Base-by-base conservation (phyloP, 192 early-diverging fungal species). In the Gryganskiella cystojenkinii region DNA sequence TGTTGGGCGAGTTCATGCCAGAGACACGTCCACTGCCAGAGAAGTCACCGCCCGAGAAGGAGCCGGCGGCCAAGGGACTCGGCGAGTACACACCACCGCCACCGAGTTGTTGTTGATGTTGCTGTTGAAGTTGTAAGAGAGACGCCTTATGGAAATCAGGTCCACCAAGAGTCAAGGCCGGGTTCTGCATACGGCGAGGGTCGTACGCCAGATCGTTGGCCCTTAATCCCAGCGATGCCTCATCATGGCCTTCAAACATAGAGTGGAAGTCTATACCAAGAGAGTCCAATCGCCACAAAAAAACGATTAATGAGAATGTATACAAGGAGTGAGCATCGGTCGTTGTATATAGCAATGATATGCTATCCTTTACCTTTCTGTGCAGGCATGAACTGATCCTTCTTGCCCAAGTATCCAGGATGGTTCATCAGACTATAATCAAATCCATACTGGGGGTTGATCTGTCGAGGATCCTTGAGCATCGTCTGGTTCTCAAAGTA, bases 81-180 rank as follows among this genome's bases (percentile, higher is more conserved):
- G 65, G 70, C 1, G 64, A 60, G 27, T 60, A 66, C 13, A 64
- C 25, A 25, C 72, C 79, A 15, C 72, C 53, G n/a, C n/a, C n/a
- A n/a, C n/a, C n/a, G n/a, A n/a, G n/a, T 57, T 65, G 57, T 19
- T 79, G 51, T 24, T 60, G 49, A 43, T 74, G 75, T 58, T 74
- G 78, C 44, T 83, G 83, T 43, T 84, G 83, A 49, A 84, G 56
- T 28, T 80, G 79, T 6, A 78, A 42, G n/a, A 69, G 34, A 6
- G 71, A 56, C 0, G 79, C 70, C 56, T 81, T 83, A n/a, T 64
- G 68, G 47, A 81, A 83, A 33, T 83, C 82, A 20, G 68, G n/a
- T n/a, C n/a, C n/a, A n/a, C n/a, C n/a, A n/a, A n/a, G 64, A 4
- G 75, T 61, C 17, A 71, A 34, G 6, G 56, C 56, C 35, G 56